Evolutionary conservation across 169 alveolate species (phyloP).

Genomic region (Plasmodium yoelii): DNA sequence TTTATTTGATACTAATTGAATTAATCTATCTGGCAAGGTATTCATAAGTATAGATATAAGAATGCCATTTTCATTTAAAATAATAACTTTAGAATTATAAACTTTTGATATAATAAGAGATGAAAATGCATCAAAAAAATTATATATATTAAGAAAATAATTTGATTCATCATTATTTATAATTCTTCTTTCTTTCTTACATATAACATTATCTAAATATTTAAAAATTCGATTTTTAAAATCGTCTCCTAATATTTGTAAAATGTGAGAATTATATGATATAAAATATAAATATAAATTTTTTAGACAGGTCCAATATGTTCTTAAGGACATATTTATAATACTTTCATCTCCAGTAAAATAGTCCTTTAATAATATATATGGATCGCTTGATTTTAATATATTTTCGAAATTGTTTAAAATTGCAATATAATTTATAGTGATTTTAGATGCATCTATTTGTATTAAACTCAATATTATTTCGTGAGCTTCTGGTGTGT

Average conservation of each 20-base stretch:
- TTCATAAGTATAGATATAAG: slow-evolving; percentile 46
- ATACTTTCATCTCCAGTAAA: slow-evolving; percentile 39
- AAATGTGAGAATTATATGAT: slow-evolving; percentile 42
- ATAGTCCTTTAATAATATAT: slow-evolving; percentile 21
- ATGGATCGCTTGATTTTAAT: slow-evolving; percentile 43
- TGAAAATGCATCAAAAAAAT: slow-evolving; percentile 56
- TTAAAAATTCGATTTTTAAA: slow-evolving; percentile 40
- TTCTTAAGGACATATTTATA: slow-evolving; percentile 39
- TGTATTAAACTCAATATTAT: slow-evolving; percentile 67
- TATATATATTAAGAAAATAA: slow-evolving; percentile 56
- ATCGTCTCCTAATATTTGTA: slow-evolving; percentile 40
- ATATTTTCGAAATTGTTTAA: slow-evolving; percentile 34
- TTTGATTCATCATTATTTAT: slow-evolving; percentile 37
- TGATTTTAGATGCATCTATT: slow-evolving; percentile 63
- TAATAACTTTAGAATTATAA: slow-evolving; percentile 37
- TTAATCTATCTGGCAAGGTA: slow-evolving; percentile 30
- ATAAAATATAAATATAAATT: slow-evolving; percentile 44
- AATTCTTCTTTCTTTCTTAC: slow-evolving; percentile 23
- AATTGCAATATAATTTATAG: slow-evolving; percentile 49
- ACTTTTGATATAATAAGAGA: slow-evolving; percentile 60
- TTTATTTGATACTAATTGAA: slow-evolving; percentile 66
- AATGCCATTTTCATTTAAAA: slow-evolving; percentile 73
- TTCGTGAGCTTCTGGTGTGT: slow-evolving; percentile 57
- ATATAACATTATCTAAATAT: slow-evolving; percentile 55
- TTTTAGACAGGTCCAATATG: slow-evolving; percentile 73